Conservation (phyloP, 805 yeast species). For the Cyberlindnera japonica region DNA sequence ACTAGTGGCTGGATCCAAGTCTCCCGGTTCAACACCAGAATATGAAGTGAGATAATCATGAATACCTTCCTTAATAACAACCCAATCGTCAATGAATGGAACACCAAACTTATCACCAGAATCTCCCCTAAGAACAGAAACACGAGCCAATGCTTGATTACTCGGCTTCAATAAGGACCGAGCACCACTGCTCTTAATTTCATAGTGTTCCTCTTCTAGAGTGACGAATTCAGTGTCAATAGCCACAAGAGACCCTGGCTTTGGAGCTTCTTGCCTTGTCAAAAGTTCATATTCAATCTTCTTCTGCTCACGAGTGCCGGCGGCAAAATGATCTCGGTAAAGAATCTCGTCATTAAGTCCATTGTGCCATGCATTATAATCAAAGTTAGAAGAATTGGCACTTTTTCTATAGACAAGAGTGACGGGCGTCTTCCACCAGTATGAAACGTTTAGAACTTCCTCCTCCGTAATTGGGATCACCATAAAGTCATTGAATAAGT, state of each 20-base stretch:
- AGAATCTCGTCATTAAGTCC: conserved; percentile 60
- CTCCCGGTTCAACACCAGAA: conserved; percentile 94
- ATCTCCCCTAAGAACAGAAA: conserved; percentile 77
- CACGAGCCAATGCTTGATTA: conserved; percentile 75
- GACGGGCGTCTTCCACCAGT: conserved; percentile 83
- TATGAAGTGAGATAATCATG: conserved; percentile 84
- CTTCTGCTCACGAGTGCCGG: conserved; percentile 55
- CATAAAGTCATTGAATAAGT: conserved; percentile 84
- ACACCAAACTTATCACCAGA: conserved; percentile 61
- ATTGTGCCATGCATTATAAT: conserved; percentile 44
- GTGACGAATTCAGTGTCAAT: conserved; percentile 96
- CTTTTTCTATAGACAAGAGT: conserved; percentile 60
- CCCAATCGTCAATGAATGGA: conserved; percentile 92
- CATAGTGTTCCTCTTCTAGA: conserved; percentile 72
- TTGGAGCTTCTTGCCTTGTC: conserved; percentile 67
- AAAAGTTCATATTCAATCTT: conserved; percentile 65
- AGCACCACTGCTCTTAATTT: conserved; percentile 68
- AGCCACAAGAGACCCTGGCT: conserved; percentile 74
- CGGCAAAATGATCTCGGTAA: conserved; percentile 71
- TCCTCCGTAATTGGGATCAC: conserved; percentile 70
- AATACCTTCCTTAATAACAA: conserved; percentile 65
- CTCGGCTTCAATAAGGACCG: conserved; percentile 72
- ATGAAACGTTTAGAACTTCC: conserved; percentile 71
- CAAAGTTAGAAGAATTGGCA: conserved; percentile 40
- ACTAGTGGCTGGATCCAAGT: conserved; percentile 68